Evolutionary conservation across 139 green algal species (phyloP).

Genomic region (Tetradesmus obliquus): DNA sequence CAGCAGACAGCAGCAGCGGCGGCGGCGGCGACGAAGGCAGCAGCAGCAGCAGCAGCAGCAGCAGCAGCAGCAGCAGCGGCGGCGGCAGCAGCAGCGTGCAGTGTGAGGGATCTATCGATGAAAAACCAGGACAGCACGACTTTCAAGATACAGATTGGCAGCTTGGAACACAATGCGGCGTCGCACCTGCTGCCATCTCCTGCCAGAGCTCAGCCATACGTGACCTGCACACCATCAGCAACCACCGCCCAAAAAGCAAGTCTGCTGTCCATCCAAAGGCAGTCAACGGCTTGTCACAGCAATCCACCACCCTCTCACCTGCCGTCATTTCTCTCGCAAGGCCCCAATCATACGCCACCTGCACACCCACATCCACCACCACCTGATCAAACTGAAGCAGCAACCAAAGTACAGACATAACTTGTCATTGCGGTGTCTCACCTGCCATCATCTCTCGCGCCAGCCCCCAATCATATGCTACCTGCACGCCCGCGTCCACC

Average conservation of each 20-base stretch:
- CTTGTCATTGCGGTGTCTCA: not conserved
- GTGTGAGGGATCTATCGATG: not conserved
- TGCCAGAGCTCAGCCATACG: too few species aligned
- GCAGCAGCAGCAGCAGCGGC: not conserved
- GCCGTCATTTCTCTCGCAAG: not conserved
- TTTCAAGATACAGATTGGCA: not conserved
- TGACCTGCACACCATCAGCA: too few species aligned
- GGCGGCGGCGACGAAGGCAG: not conserved
- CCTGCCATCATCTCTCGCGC: slow-evolving; percentile 37
- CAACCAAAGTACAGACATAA: not conserved
- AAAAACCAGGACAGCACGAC: not conserved
- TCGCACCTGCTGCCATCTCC: too few species aligned
- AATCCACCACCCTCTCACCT: not conserved
- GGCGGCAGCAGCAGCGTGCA: not conserved
- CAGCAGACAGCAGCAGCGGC: not conserved
- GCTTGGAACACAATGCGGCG: too few species aligned
- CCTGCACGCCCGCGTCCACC: slow-evolving; percentile 68
- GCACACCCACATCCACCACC: not conserved
- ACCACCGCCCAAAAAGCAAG: too few species aligned
- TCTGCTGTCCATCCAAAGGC: too few species aligned
- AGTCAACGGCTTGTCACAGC: too few species aligned
- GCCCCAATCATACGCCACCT: slow-evolving; percentile 47
- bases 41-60: slow-evolving; percentile 22
- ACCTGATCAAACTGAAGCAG: not conserved
- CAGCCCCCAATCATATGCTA: slow-evolving; percentile 53